Evolutionary conservation across 2,329 filamentous ascomycete genomes (phyloP).

Genomic region (Monilinia laxa): DNA sequence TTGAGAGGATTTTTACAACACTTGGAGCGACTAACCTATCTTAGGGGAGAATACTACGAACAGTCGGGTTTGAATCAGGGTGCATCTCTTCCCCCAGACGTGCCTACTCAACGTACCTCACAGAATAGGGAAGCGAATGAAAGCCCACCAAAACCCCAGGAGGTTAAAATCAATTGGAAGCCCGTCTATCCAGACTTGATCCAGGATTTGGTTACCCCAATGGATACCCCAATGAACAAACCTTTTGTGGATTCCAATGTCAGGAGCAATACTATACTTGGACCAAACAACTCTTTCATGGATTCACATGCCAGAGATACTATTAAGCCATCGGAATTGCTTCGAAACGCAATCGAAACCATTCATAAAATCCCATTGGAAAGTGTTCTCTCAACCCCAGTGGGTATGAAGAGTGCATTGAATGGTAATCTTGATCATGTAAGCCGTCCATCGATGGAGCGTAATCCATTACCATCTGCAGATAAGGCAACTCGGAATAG

Average conservation of each 20-base stretch:
- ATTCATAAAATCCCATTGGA: conserved; percentile 28
- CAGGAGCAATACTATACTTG: conserved; percentile 11
- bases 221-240: conserved; percentile 12
- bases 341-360: conserved; percentile 23
- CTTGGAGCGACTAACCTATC: conserved; percentile 10
- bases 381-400: conserved; percentile 30
- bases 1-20: conserved; percentile 20
- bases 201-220: conserved; percentile 28
- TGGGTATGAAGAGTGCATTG: conserved; percentile 26
- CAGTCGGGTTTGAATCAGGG: conserved; percentile 22
- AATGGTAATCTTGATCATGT: conserved; percentile 23
- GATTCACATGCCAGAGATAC: conserved; percentile 29
- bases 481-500: conserved; percentile 33
- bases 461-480: conserved; percentile 22
- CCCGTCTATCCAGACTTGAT: conserved; percentile 31
- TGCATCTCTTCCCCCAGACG: conserved; percentile 10
- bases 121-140: conserved; percentile 11
- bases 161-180: conserved; percentile 25
- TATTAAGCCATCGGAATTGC: conserved; percentile 34
- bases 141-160: conserved; percentile 11
- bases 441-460: conserved; percentile 20
- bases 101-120: conserved; percentile 19
- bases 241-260: conserved; percentile 19
- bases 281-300: conserved; percentile 23
- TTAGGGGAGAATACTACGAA: conserved; percentile 33